phyloP scores from a whole-genome alignment of 169 alveolate species.

The Babesia gibsoni region DNA sequence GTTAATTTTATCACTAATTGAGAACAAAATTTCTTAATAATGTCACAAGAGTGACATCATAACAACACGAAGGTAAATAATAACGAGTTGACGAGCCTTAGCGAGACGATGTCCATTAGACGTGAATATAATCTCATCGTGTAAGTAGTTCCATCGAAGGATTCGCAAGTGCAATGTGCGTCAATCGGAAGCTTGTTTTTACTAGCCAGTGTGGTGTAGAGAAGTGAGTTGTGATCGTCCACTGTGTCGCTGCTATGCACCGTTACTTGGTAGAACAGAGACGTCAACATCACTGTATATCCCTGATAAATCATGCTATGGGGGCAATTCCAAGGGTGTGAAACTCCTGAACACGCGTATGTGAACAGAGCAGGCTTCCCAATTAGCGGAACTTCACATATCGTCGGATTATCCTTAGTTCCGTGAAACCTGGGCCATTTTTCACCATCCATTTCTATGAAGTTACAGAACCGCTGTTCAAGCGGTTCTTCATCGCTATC shows the following conservation, averaged over 20 bases:
- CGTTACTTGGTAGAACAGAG: not conserved
- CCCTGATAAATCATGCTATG: not conserved
- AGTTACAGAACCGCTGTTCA: no score
- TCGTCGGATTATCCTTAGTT: no score
- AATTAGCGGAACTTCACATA: not conserved
- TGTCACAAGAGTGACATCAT: no score
- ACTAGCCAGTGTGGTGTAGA: not conserved
- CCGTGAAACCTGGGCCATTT: no score
- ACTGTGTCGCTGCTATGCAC: not conserved
- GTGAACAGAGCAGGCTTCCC: not conserved
- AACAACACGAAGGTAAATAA: no score
- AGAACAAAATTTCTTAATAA: no score
- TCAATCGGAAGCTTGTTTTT: not conserved
- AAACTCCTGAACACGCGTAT: slow-evolving; percentile 1
- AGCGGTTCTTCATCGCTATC: no score
- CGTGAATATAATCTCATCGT: not conserved
- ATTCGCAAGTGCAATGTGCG: slow-evolving; percentile 20
- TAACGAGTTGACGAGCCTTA: no score
- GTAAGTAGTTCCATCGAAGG: not conserved
- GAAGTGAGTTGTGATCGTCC: not conserved
- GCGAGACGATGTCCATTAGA: no score
- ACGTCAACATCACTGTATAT: not conserved
- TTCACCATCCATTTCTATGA: no score
- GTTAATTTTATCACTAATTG: no score
- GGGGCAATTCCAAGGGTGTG: slow-evolving; percentile 27